These are phyloP conservation scores for Leccinellum albellum DNA, from an alignment of 768 basidiomycete genomes.

Conservation along the genomic window DNA sequence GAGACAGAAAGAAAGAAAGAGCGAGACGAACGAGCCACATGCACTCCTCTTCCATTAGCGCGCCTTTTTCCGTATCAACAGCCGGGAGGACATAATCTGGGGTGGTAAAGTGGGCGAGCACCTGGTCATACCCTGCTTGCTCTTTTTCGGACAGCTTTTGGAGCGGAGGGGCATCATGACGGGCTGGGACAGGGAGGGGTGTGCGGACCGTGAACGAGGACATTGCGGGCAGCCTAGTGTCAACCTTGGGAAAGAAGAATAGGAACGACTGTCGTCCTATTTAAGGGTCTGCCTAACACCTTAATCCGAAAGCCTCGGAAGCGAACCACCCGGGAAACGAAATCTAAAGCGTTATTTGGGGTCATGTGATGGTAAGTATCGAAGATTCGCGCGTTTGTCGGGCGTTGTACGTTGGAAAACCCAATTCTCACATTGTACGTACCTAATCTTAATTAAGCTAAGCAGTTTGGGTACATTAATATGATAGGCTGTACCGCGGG, in stretches of 20 bases:
- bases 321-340: neutral
- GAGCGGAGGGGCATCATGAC: constrained; percentile 32
- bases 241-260: neutral
- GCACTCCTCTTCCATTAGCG: constrained; percentile 61
- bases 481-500: no score
- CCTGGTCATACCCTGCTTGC: constrained; percentile 46
- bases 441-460: no score
- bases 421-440: no score
- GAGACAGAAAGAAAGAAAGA: constrained; percentile 16
- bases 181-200: constrained; percentile 24
- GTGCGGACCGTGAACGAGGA: constrained; percentile 12
- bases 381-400: no score
- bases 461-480: no score
- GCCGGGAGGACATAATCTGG: constrained; percentile 50
- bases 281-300: no score
- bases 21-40: constrained; percentile 63
- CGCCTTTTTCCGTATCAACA: constrained; percentile 36
- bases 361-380: no score
- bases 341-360: no score
- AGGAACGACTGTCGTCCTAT: no score
- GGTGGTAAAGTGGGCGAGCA: constrained; percentile 54
- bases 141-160: constrained; percentile 41
- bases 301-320: neutral
- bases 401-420: no score
- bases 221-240: constrained; percentile 25